phyloP scores from a whole-genome alignment of 257 asterid species.

The Solanum neorickii region DNA sequence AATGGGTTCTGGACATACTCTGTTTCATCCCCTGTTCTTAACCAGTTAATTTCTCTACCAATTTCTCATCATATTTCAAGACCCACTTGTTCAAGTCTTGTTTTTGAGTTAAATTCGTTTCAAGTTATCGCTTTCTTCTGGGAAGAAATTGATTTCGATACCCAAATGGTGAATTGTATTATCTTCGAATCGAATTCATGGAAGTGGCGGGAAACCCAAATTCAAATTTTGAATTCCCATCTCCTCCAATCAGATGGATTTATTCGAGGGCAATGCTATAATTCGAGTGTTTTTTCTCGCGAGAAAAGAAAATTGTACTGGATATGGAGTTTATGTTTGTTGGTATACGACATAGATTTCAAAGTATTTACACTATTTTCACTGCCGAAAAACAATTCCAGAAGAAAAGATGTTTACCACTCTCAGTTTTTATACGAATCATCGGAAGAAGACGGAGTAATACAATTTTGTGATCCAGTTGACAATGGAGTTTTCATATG shows the following conservation, averaged over 20 bases:
- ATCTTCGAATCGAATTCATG: slow-evolving; percentile 6
- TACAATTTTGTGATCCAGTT: slow-evolving; percentile 1
- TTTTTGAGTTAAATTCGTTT: background rate
- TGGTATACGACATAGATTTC: background rate
- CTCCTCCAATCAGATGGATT: background rate
- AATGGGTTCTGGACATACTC: background rate
- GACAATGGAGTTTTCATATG: background rate
- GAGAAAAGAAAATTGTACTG: background rate
- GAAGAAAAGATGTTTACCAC: background rate
- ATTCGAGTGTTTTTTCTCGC: background rate
- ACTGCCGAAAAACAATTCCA: background rate
- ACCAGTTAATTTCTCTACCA: background rate
- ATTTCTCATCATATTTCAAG: background rate
- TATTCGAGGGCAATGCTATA: background rate
- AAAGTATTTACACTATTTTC: slow-evolving; percentile 1
- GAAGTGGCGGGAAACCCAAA: slow-evolving; percentile 2
- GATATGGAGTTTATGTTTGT: slow-evolving; percentile 14
- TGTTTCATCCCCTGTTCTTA: background rate
- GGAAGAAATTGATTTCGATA: background rate
- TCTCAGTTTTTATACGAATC: slow-evolving; percentile 13
- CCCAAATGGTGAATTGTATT: background rate
- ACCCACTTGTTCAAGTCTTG: background rate
- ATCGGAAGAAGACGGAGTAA: slow-evolving; percentile 6
- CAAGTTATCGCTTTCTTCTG: background rate
- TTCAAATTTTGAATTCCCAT: background rate